Evolutionary conservation across 441 rosid genomes (phyloP).

Genomic region (Jatropha podagrica): DNA sequence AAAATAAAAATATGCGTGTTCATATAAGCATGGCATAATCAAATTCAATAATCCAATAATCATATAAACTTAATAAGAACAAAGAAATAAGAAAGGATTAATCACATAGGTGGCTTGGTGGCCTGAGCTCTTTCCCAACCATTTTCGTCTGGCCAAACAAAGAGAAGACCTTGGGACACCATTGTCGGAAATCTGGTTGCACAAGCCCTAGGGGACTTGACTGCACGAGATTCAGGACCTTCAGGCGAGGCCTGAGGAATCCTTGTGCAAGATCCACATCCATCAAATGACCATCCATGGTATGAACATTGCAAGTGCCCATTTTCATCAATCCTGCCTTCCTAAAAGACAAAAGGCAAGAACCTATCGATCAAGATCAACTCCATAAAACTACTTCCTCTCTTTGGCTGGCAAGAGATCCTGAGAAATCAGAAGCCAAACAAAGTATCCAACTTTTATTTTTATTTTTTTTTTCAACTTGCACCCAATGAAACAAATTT

Average conservation of each 20-base stretch:
- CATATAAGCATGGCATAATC: neutral
- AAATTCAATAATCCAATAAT: neutral
- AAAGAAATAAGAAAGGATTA: constrained; percentile 11
- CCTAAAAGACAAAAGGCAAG: constrained; percentile 38
- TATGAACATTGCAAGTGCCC: constrained; percentile 93
- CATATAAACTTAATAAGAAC: neutral
- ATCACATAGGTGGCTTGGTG: constrained; percentile 59
- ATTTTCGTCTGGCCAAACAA: constrained; percentile 96
- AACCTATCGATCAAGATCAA: constrained; percentile 15
- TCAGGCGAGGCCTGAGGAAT: constrained; percentile 81
- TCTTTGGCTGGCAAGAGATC: neutral
- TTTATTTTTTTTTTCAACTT: too few species aligned
- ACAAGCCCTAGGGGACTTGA: constrained; percentile 74
- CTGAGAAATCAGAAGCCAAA: neutral
- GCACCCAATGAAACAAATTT: neutral
- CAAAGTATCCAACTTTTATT: too few species aligned
- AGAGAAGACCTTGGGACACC: constrained; percentile 91
- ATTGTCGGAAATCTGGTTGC: constrained; percentile 66
- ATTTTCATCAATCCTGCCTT: constrained; percentile 88
- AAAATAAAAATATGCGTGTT: neutral
- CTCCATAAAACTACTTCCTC: neutral
- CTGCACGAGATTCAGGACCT: constrained; percentile 93
- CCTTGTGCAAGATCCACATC: constrained; percentile 81
- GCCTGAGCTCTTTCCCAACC: constrained; percentile 85
- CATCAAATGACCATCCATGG: constrained; percentile 94